phyloP scores from a whole-genome alignment of 768 basidiomycete species.

The Boletus barrowsii region DNA sequence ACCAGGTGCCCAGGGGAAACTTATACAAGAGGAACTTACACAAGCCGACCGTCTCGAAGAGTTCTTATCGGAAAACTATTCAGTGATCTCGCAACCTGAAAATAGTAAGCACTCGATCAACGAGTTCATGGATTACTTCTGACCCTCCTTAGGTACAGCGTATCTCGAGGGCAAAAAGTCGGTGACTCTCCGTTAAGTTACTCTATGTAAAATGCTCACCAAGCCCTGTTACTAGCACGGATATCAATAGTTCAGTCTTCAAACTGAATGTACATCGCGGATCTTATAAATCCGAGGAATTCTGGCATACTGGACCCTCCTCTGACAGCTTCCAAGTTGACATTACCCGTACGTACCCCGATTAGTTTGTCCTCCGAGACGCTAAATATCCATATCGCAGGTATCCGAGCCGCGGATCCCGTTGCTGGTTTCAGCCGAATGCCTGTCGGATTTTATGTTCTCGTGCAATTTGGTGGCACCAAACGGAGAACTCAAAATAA shows the following conservation, averaged over 20 bases:
- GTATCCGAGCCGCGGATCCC: constrained; percentile 6
- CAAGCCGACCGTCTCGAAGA: no score
- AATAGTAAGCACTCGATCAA: not conserved
- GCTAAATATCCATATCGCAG: not conserved
- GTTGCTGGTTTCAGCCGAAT: not conserved
- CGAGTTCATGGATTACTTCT: not conserved
- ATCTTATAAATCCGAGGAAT: no score
- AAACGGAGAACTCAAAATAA: not conserved
- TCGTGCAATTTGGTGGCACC: not conserved
- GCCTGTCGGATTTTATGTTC: constrained; percentile 11
- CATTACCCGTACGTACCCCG: not conserved
- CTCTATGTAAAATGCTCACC: not conserved
- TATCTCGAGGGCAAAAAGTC: not conserved
- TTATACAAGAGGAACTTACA: no score
- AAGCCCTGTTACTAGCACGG: not conserved
- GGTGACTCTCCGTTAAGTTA: not conserved
- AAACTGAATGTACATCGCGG: not conserved
- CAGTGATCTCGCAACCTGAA: no score
- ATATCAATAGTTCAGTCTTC: not conserved
- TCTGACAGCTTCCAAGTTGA: not conserved
- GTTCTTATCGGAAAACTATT: no score
- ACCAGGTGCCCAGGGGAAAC: no score
- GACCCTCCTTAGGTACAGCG: not conserved
- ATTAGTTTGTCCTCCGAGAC: not conserved
- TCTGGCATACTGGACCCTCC: not conserved